Conservation (phyloP, 805 yeast species). For the Yamadazyma sp. region DNA sequence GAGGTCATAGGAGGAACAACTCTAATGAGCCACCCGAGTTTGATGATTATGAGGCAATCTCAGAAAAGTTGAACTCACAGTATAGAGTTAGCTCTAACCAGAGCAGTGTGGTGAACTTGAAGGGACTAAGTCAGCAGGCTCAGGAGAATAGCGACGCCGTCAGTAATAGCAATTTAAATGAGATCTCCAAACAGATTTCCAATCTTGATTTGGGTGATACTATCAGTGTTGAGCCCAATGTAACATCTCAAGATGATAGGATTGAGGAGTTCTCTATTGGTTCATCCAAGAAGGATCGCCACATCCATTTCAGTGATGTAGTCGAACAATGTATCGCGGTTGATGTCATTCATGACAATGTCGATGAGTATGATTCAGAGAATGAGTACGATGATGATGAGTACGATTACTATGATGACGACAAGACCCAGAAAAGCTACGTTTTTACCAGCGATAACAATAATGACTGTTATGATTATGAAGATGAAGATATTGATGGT, state of each 20-base stretch:
- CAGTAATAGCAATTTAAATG: constrained; percentile 2
- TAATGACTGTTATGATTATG: constrained; percentile 16
- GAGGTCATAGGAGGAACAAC: constrained; percentile 14
- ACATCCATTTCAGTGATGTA: constrained; percentile 88
- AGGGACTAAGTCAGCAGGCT: constrained; percentile 11
- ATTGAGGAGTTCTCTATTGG: not conserved
- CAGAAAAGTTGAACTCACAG: constrained; percentile 43
- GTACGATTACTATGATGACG: constrained; percentile 31
- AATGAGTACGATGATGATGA: constrained; percentile 20
- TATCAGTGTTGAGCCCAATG: constrained; percentile 1
- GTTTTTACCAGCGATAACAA: constrained; percentile 11
- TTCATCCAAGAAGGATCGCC: constrained; percentile 44
- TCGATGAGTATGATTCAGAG: constrained; percentile 22
- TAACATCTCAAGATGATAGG: not conserved
- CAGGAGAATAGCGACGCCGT: not conserved
- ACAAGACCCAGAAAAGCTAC: constrained; percentile 16
- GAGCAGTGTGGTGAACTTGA: constrained; percentile 23
- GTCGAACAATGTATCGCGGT: constrained; percentile 93
- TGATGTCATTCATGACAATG: constrained; percentile 44
- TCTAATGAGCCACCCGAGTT: constrained; percentile 38
- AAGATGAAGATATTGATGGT: constrained; percentile 25
- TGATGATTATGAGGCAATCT: constrained; percentile 44
- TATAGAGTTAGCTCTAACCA: constrained; percentile 26
- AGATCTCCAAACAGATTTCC: constrained; percentile 6
- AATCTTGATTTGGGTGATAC: constrained; percentile 10